Evolutionary conservation across 163 green algal species (phyloP), one percentile per base, ranked within the genome.

Genomic region (Scenedesmus sp.): DNA sequence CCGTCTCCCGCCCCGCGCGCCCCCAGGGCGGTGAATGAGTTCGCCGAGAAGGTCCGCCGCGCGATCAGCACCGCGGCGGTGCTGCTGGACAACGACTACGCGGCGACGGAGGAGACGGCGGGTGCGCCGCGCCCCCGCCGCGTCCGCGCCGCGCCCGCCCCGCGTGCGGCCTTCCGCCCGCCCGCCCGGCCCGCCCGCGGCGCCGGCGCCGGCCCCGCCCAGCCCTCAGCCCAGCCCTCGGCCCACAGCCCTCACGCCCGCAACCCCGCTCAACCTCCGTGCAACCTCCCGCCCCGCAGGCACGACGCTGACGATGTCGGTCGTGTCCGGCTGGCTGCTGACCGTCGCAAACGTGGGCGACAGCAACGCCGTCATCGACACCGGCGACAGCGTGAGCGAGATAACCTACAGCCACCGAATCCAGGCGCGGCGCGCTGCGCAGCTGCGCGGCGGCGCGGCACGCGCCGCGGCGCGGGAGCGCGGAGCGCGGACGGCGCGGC

Each of bases 291-390:
- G 15, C 45, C 11, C 33, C 71, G 26, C 80, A 93, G 90, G 90
- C 15, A 90, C 85, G 22, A 93, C 90, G 0, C 71, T 91, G 13
- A 92, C 91, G 0, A 48, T 91, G 11, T 74, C 80, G 4, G 48
- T 92, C 20, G 29, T 89, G 20, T 86, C 69, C 20, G 89, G 86
- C 63, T 89, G 84, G 69, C 80, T 92, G 50, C 67, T 94, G 39
- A 92, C 88, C 0, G 84, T 93, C 9, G 91, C 88, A 4, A 95
- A 92, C 81, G 84, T 89, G 0, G 91, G 91, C 0, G 91, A 95
- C 85, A 90, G 83, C 20, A 85, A 82, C 7, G 85, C 86, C 1
- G 80, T 92, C 34, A 72, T 95, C 14, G 89, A 95, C 80, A 88
- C 77, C 0, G 87, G 87, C 0, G 77, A 66, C 22, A 75, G 79